These are phyloP conservation scores for Eucalyptus lansdowneana DNA, from an alignment of 345 rosid species.

Conservation along the genomic window DNA sequence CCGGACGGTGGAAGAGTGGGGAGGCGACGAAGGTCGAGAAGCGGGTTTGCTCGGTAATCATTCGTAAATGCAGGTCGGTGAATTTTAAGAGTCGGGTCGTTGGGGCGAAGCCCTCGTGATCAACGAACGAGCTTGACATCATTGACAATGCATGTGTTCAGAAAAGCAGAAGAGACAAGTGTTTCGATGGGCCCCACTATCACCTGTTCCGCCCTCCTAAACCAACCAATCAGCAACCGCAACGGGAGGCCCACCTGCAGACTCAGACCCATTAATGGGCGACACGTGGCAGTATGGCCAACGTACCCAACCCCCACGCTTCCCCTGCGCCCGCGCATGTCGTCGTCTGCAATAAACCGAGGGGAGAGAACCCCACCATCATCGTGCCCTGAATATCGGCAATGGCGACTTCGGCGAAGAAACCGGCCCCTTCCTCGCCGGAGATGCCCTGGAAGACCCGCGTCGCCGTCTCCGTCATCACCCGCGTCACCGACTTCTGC, in stretches of 20 bases:
- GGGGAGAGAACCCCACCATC: background rate
- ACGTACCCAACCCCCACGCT: no score
- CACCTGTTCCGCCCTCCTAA: background rate
- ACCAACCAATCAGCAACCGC: background rate
- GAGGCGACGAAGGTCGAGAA: no score
- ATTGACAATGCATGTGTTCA: no score
- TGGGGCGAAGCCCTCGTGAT: no score
- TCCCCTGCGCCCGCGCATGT: background rate
- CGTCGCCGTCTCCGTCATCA: slow-evolving; percentile 14
- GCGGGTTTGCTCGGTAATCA: no score
- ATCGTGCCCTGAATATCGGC: background rate
- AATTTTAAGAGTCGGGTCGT: no score
- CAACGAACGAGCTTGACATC: background rate
- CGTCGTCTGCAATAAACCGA: background rate
- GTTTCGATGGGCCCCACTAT: background rate
- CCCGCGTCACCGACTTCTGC: slow-evolving; percentile 22
- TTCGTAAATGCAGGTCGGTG: no score
- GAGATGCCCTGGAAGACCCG: slow-evolving; percentile 50
- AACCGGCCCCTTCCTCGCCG: slow-evolving; percentile 1
- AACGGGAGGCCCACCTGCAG: no score
- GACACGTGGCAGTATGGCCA: background rate
- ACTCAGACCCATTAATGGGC: background rate
- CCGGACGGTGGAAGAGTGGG: no score
- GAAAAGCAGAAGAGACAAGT: no score
- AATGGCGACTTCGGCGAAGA: background rate